Evolutionary conservation across 176 grass and related monocot genomes (phyloP).

Genomic region (Poa pratensis): DNA sequence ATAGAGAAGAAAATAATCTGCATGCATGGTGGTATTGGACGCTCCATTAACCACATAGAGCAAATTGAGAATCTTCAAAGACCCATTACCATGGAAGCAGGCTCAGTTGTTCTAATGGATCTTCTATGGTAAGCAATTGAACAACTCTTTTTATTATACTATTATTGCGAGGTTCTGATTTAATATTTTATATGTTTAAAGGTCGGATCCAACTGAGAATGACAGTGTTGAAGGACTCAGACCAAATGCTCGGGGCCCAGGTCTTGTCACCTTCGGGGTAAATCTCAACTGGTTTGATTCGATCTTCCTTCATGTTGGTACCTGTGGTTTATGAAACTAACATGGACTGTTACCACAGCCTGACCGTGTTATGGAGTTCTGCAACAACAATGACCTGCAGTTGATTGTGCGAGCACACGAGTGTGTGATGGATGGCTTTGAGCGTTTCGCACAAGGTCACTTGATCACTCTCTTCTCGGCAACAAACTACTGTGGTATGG

Average conservation of each 20-base stretch:
- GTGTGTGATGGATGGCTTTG: conserved; percentile 99
- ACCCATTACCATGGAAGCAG: conserved; percentile 98
- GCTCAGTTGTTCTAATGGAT: conserved; percentile 99
- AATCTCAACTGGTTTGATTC: conserved; percentile 36
- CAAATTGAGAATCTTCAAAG: conserved; percentile 96
- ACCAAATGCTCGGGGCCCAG: conserved; percentile 96
- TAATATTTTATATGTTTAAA: conserved; percentile 44
- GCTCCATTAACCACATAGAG: conserved; percentile 97
- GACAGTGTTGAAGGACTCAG: conserved; percentile 94
- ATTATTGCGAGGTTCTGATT: conserved; percentile 36
- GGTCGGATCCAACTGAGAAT: conserved; percentile 99
- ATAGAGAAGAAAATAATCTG: conserved; percentile 99
- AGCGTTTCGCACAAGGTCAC: conserved; percentile 98
- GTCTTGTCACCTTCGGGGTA: conserved; percentile 98
- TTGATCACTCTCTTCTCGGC: conserved; percentile 98
- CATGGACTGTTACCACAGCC: conserved; percentile 56
- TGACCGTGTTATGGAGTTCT: conserved; percentile 99
- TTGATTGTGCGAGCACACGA: conserved; percentile 97
- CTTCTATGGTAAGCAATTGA: conserved; percentile 81
- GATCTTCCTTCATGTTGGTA: conserved; percentile 2
- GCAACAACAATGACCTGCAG: conserved; percentile 96
- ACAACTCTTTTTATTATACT: conserved; percentile 10
- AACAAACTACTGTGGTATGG: conserved; percentile 96
- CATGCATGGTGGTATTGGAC: conserved; percentile 99
- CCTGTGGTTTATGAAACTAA: conserved; percentile 20